A percentile compares a stretch with the other conserved stretches of the same genome.
Conservation (phyloP, 2,329 filamentous ascomycete genomes). For the Fonsecaea pedrosoi region DNA sequence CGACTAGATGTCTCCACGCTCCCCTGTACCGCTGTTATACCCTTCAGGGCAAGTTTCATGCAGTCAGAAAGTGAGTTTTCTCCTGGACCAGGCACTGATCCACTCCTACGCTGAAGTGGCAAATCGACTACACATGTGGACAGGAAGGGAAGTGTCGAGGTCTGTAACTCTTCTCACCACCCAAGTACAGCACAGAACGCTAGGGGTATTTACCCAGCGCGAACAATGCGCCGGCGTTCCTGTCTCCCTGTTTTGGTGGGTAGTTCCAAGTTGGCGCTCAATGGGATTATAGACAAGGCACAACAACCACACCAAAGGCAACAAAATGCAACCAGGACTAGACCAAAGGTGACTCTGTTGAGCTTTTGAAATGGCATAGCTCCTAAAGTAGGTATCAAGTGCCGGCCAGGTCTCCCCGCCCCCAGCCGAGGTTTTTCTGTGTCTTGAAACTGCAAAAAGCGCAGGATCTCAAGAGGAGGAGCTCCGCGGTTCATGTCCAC, state of each 20-base stretch:
- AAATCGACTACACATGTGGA: not conserved
- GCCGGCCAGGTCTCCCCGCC: not conserved
- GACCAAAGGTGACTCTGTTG: constrained; percentile 1
- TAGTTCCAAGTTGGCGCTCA: not conserved
- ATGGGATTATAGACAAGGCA: constrained; percentile 5
- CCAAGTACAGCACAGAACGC: not conserved
- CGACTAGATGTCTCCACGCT: not conserved
- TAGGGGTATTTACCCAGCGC: not conserved
- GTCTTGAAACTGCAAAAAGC: not conserved
- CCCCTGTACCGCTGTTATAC: not conserved
- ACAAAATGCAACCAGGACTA: constrained; percentile 13
- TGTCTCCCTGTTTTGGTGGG: not conserved
- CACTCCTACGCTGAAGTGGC: not conserved
- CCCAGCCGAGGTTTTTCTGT: not conserved
- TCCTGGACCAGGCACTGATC: not conserved
- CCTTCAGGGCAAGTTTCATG: not conserved
- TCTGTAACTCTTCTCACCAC: not conserved
- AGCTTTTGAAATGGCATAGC: constrained; percentile 5
- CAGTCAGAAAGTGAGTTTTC: constrained; percentile 1
- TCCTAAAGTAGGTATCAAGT: constrained; percentile 7
- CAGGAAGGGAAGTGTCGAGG: not conserved
- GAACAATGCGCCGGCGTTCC: not conserved
- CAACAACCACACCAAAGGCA: constrained; percentile 10
- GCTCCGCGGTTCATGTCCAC: not conserved
- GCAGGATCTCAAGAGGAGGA: not conserved